phyloP scores from a whole-genome alignment of 495 filamentous ascomycete genomes.

The Talaromyces ruber region DNA sequence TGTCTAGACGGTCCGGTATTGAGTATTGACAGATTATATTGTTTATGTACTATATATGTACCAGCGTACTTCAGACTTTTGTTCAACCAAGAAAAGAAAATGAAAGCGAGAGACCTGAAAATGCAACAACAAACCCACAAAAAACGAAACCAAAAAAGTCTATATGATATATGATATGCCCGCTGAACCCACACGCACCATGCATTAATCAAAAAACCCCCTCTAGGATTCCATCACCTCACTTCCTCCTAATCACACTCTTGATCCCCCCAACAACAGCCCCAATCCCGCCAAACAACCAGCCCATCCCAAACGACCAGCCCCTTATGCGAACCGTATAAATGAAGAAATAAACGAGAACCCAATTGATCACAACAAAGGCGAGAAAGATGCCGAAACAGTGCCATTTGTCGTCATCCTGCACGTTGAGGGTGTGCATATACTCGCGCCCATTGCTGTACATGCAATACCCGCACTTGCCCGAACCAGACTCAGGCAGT shows the following conservation, averaged over 20 bases:
- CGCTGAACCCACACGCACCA: not conserved
- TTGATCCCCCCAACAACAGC: not conserved
- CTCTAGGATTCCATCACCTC: too few relatives aligned
- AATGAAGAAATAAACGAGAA: conserved; percentile 77
- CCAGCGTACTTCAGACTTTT: not conserved
- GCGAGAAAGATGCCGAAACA: conserved; percentile 73
- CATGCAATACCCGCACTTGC: conserved; percentile 67
- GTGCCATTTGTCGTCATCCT: conserved; percentile 56
- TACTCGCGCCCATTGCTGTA: conserved; percentile 60
- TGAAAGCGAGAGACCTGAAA: not conserved
- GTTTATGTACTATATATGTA: not conserved
- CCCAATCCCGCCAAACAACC: conserved; percentile 42
- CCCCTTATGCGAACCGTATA: conserved; percentile 66
- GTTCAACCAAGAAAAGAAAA: not conserved
- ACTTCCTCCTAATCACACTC: not conserved
- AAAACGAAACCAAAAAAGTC: not conserved
- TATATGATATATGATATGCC: not conserved
- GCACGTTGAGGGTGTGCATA: conserved; percentile 57
- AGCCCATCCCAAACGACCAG: conserved; percentile 65
- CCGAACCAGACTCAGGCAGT: conserved; percentile 43
- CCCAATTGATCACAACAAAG: conserved; percentile 71
- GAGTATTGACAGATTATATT: not conserved
- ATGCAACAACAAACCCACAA: not conserved
- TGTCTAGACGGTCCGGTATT: too few relatives aligned
- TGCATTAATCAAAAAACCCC: not conserved